A percentile compares a stretch with the other conserved stretches of the same genome.
These are phyloP conservation scores for Xylaria sp. DNA, from an alignment of 2,329 filamentous ascomycete genomes.

Conservation along the genomic window DNA sequence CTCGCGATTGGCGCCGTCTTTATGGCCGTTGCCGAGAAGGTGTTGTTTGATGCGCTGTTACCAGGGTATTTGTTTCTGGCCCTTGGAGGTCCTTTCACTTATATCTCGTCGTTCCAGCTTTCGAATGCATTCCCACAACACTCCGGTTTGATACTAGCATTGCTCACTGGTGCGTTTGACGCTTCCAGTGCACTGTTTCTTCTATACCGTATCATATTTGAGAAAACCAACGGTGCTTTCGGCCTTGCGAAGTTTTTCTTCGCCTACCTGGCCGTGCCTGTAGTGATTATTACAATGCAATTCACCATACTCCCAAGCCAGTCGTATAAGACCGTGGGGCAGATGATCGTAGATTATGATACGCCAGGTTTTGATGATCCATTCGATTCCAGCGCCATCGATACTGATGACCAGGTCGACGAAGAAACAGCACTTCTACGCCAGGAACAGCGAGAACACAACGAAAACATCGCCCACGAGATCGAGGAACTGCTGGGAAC, in stretches of 20 bases:
- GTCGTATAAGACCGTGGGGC: constrained; percentile 86
- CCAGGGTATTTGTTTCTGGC: constrained; percentile 80
- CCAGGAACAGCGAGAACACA: constrained; percentile 67
- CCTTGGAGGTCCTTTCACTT: constrained; percentile 82
- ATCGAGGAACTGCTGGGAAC: constrained; percentile 79
- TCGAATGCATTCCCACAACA: constrained; percentile 83
- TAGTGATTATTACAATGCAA: constrained; percentile 72
- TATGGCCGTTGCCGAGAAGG: constrained; percentile 72
- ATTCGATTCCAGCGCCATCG: constrained; percentile 46
- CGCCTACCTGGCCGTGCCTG: constrained; percentile 75
- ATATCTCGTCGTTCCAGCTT: constrained; percentile 84
- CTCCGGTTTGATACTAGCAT: constrained; percentile 81
- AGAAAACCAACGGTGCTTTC: constrained; percentile 65
- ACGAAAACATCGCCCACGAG: constrained; percentile 72
- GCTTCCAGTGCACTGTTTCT: constrained; percentile 83
- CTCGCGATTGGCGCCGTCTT: constrained; percentile 76
- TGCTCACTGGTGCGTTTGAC: constrained; percentile 85
- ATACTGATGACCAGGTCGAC: constrained; percentile 65
- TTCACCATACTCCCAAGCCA: constrained; percentile 76
- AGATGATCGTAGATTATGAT: constrained; percentile 80
- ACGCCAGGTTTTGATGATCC: constrained; percentile 53
- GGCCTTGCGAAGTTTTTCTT: constrained; percentile 77
- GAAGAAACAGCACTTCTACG: constrained; percentile 65
- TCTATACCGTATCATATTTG: constrained; percentile 76
- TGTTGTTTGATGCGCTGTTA: constrained; percentile 80